Conservation (phyloP, 768 basidiomycete species). For the Serendipita sp. region DNA sequence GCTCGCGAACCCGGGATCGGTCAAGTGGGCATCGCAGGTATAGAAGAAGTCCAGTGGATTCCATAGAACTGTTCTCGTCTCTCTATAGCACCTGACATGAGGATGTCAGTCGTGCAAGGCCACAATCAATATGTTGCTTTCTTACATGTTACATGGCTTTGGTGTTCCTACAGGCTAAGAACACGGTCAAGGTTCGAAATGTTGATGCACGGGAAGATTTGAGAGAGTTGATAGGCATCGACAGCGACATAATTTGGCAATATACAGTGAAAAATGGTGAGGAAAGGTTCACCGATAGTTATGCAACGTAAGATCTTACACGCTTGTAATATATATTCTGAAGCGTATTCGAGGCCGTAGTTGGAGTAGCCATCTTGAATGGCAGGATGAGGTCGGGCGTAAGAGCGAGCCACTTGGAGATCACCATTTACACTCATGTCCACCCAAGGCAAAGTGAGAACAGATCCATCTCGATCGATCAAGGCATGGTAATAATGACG, state of each 20-base stretch:
- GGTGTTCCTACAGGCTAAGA: constrained; percentile 57
- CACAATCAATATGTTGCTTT: background rate
- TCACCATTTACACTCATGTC: constrained; percentile 35
- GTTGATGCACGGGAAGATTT: background rate
- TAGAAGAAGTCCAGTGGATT: constrained; percentile 78
- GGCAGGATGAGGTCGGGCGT: background rate
- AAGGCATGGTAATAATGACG: background rate
- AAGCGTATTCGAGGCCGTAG: constrained; percentile 14
- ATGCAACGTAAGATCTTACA: constrained; percentile 1
- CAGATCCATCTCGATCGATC: background rate
- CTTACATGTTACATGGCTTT: constrained; percentile 53
- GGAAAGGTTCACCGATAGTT: too few relatives aligned
- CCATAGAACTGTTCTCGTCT: constrained; percentile 70
- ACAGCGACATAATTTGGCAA: too few relatives aligned
- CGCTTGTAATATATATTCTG: constrained; percentile 39
- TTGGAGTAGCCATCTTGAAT: background rate
- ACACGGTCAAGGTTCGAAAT: too few relatives aligned
- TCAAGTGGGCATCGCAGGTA: constrained; percentile 64
- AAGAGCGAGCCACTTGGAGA: background rate
- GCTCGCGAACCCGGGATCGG: constrained; percentile 60
- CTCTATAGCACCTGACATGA: constrained; percentile 38
- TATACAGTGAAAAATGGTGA: too few relatives aligned
- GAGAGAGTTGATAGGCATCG: background rate
- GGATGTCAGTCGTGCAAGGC: constrained; percentile 6
- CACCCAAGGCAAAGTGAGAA: constrained; percentile 44